Conservation (phyloP, 2,329 filamentous ascomycete species). For the Curvularia sp. region DNA sequence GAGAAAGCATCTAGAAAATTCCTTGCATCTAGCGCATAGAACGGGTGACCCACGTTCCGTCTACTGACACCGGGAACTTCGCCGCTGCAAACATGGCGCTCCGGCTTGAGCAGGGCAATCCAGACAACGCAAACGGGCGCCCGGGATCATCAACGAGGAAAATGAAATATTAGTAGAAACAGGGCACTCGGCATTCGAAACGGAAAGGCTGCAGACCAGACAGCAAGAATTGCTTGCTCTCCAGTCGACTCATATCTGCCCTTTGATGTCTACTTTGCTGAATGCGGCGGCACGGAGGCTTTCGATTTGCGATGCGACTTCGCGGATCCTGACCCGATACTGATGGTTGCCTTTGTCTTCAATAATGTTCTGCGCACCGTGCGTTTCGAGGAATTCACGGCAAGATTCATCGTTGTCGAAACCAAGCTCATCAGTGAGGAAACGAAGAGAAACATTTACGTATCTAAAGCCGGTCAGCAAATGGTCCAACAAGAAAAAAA, state of each 20-base stretch:
- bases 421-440: slow-evolving; percentile 93
- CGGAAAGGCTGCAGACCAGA: slow-evolving; percentile 10
- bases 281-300: slow-evolving; percentile 75
- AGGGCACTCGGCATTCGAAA: slow-evolving; percentile 17
- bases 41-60: slow-evolving; percentile 45
- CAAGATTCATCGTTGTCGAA: slow-evolving; percentile 94
- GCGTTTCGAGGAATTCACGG: slow-evolving; percentile 85
- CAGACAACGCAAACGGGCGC: slow-evolving; percentile 27
- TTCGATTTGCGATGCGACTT: slow-evolving; percentile 72
- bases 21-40: slow-evolving; percentile 39
- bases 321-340: slow-evolving; percentile 64
- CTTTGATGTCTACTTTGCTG: slow-evolving; percentile 92
- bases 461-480: slow-evolving; percentile 72
- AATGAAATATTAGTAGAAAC: slow-evolving; percentile 25
- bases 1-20: slow-evolving; percentile 40
- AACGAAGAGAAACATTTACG: slow-evolving; percentile 87
- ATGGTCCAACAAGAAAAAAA: no score
- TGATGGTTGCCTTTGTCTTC: slow-evolving; percentile 70
- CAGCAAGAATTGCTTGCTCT: slow-evolving; percentile 15
- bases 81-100: neutral
- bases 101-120: no score
- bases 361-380: slow-evolving; percentile 77
- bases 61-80: slow-evolving; percentile 5
- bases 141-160: neutral
- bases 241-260: slow-evolving; percentile 76